Evolutionary conservation across 1,284 basidiomycete genomes (phyloP), one percentile per base, ranked within the genome.

Genomic region (Sphaerobolus stellatus): DNA sequence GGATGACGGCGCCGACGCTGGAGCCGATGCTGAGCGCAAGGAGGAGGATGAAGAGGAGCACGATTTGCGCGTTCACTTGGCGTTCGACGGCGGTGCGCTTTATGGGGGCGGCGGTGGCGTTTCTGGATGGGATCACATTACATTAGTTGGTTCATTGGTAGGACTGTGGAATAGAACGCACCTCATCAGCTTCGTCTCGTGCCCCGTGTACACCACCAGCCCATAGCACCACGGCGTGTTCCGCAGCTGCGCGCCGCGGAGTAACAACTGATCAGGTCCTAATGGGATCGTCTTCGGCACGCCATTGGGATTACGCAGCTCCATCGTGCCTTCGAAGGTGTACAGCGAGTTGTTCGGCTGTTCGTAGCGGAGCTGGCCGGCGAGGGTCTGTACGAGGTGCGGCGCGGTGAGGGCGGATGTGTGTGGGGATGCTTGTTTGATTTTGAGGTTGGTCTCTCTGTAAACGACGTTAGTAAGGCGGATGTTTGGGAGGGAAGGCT

Each of bases 221-320:
- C 96, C 96, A 69, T 97, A 99, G 29, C 90, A 83, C 97, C 97
- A 99, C 7, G 90, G 88, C 2, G 97, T 98, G 68, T 99, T 99
- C 56, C 97, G 80, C 59, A 99, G 73, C 70, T 99, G 97, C 18
- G 97, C 94, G 1, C 97, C 97, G 50, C 97, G 86, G 34, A 99
- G 76, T 13, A 99, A 77, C 62, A 99, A 78, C 72, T 99, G 97
- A 66, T 98, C 95, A 0, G 97, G 96, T 3, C 94, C 93, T 5
- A 99, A 75, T 1, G 96, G 94, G 2, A 98, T 46, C 33, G 30
- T 33, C 46, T 54, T 54, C n/a, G 52, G 36, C 16, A 22, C 46
- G 25, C 45, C 52, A 16, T 33, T 24, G 9, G 33, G 33, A 16
- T 30, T 16, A 3, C 36, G 29, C 5, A 54, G 66, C 54, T 77